These are phyloP conservation scores for Fraxinus floribunda DNA, from an alignment of 305 asterid species.

Conservation along the genomic window DNA sequence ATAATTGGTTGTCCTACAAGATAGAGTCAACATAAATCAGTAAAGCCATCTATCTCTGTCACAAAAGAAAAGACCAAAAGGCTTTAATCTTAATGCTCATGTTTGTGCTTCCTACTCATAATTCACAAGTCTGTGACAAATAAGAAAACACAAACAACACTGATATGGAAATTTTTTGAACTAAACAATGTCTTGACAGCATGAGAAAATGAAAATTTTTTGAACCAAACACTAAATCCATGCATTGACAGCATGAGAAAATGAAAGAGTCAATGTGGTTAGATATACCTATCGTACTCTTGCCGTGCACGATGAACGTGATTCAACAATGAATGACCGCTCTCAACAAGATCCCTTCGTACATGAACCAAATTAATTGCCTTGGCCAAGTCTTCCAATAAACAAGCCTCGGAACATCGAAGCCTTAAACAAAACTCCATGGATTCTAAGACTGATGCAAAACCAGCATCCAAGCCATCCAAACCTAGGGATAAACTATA, in stretches of 20 bases:
- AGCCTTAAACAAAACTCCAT: conserved; percentile 87
- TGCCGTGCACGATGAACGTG: conserved; percentile 88
- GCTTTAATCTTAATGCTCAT: not conserved
- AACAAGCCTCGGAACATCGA: conserved; percentile 92
- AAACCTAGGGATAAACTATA: conserved; percentile 44
- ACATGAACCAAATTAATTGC: conserved; percentile 83
- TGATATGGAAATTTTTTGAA: not conserved
- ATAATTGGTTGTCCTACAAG: conserved; percentile 81
- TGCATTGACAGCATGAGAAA: conserved; percentile 1
- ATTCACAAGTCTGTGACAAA: not conserved
- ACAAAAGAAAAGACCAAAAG: not conserved
- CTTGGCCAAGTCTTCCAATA: conserved; percentile 83
- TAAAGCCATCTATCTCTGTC: not conserved
- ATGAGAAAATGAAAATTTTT: conserved; percentile 6
- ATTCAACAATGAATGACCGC: conserved; percentile 81
- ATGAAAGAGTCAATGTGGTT: conserved; percentile 3
- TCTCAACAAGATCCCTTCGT: conserved; percentile 82
- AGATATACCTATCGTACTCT: conserved; percentile 77
- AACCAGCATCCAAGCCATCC: conserved; percentile 77
- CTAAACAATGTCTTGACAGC: not conserved
- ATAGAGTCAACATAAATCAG: conserved; percentile 12
- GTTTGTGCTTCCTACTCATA: conserved; percentile 13
- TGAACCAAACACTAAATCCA: not conserved
- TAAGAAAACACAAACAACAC: conserved; percentile 1
- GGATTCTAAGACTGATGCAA: conserved; percentile 84